phyloP scores from a whole-genome alignment of 1,284 basidiomycete genomes.

The Cystobasidium slooffiae region DNA sequence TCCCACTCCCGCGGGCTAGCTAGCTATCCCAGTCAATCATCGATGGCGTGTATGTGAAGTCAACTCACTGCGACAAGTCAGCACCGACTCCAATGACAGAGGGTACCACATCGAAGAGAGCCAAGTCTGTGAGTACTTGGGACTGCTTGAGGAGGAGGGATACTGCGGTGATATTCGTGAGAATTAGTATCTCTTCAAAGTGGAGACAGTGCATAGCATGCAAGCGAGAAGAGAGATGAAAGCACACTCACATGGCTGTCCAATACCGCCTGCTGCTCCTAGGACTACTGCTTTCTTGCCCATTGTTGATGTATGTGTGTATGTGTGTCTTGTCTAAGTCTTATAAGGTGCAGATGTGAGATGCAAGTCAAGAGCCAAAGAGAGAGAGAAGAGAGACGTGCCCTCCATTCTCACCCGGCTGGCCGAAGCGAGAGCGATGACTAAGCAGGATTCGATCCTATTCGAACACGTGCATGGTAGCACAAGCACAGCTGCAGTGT shows the following conservation, averaged over 20 bases:
- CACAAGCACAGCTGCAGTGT: no score
- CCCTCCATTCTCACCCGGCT: no score
- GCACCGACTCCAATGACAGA: slow-evolving; percentile 67
- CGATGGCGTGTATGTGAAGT: slow-evolving; percentile 62
- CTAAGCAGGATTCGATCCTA: no score
- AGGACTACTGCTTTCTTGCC: slow-evolving; percentile 47
- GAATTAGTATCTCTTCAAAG: neutral
- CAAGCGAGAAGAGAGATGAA: neutral
- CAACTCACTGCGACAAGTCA: slow-evolving; percentile 66
- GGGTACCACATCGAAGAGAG: slow-evolving; percentile 94
- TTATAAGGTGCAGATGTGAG: neutral
- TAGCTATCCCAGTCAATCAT: slow-evolving; percentile 57
- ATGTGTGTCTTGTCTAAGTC: neutral
- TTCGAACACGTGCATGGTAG: no score
- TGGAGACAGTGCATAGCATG: neutral
- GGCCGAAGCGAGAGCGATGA: no score
- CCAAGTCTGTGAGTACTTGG: slow-evolving; percentile 78
- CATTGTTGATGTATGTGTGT: slow-evolving; percentile 17
- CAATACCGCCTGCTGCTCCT: slow-evolving; percentile 50
- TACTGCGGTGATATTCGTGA: slow-evolving; percentile 57
- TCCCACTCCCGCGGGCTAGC: neutral
- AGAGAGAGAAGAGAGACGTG: no score
- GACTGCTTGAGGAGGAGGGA: slow-evolving; percentile 87
- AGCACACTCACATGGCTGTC: slow-evolving; percentile 7
- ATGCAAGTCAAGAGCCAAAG: neutral